Base-by-base conservation (phyloP, 2,329 filamentous ascomycete species). In the Aphanocladium album region DNA sequence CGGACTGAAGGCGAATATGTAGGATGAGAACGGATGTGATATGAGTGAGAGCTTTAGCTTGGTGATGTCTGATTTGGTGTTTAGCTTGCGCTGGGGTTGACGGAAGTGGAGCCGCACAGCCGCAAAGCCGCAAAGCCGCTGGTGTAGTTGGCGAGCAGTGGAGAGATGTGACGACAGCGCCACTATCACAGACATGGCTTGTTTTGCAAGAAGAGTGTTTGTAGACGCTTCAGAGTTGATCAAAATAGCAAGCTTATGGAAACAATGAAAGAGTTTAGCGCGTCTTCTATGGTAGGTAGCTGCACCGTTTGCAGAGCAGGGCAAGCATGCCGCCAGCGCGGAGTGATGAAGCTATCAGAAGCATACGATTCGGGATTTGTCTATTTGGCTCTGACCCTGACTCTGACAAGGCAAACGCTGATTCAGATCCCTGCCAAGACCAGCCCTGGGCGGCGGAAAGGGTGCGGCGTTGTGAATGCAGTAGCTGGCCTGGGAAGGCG, bases 401-500 rank as follows among this genome's bases (percentile, higher is more conserved):
- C 19, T 46, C n/a, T n/a, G n/a, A n/a, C n/a, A n/a, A 9, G 9
- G 30, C 30, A 9, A 9, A 30, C 9, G 30, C 30, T 30, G 30
- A 30, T 30, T 9, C 35, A 16, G 35, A 17, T 39, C 35, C 35
- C 35, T 39, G 35, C 35, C 35, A 17, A 39, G 30, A 8, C 35
- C 7, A 11, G 4, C 35, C 3, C 16, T 47, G 21, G 19, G n/a
- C 19, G 43, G 19, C 43, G 3, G 19, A 19, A 50, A n/a, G n/a
- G n/a, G n/a, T n/a, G n/a, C n/a, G n/a, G n/a, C n/a, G n/a, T n/a
- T n/a, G 25, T 35, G n/a, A 30, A 51, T n/a, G 27, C 17, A 5
- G 27, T 5, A 5, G 23, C 16, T 60, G 57, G 49, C 57, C 23
- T 33, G 30, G 53, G 57, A 54, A 60, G 57, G 25, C 27, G 35